Evolutionary conservation across 75 land plant species (phyloP), one percentile per base, ranked within the genome.

Genomic region (Selaginella tamariscina): DNA sequence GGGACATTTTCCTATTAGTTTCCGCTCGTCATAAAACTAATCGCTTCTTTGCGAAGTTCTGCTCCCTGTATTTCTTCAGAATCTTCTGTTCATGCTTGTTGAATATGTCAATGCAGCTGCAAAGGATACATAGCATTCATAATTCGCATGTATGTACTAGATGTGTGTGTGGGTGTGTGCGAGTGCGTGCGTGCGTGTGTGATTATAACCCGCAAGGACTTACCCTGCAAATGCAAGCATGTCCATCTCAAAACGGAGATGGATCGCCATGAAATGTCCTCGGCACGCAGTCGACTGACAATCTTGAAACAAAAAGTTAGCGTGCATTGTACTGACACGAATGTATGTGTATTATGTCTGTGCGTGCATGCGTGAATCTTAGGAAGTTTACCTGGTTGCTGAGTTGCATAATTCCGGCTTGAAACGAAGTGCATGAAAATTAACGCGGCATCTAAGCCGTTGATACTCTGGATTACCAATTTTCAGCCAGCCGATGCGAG

Each of bases 401-500:
- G 18, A 59, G 62, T n/a, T 59, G 62, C 62, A 59, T 59, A 2
- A 26, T 5, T 59, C 26, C 62, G 23, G 23, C 62, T 59, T 59
- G 62, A 59, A 59, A 23, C 62, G 23, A 5, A 59, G 62, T 59
- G 62, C 62, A n/a, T 59, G 62, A n/a, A 59, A 59, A n/a, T 59
- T 59, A 9, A 59, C 62, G 8, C 62, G 23, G 62, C 62, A 59
- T n/a, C 62, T 21, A 5, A 59, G n/a, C 62, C 62, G 23, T n/a
- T 59, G 62, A 21, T 59, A 59, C 62, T 59, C 62, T 2, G 24
- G 9, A n/a, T 59, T 59, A 9, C 18, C 18, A 59, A 59, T 59
- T n/a, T 27, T 59, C 62, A 8, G 62, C 62, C 21, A 59, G 23
- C 9, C 62, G 62, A 59, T 59, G 62, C n/a, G 62, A 59, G 21